Percentiles rank a stretch among this genome's conserved stretches.
Evolutionary conservation across 371 early-diverging fungal species (phyloP).

Genomic region (Apophysomyces variabilis): DNA sequence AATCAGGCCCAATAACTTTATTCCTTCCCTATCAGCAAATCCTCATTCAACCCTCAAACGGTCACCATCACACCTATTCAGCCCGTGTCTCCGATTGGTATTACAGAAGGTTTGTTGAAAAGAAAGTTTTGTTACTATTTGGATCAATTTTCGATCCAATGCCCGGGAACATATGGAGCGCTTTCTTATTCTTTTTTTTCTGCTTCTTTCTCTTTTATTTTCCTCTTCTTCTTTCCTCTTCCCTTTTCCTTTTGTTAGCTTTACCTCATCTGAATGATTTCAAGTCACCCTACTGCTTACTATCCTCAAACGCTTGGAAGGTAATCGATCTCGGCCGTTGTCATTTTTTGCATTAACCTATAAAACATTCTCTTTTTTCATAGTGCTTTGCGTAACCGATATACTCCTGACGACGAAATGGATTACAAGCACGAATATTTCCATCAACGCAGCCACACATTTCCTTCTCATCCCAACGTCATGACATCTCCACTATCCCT

Average conservation of each 20-base stretch:
- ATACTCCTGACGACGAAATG: slow-evolving; percentile 10
- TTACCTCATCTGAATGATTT: slow-evolving; percentile 1
- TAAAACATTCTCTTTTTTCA: not conserved
- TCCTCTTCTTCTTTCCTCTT: not conserved
- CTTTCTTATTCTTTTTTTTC: slow-evolving; percentile 2
- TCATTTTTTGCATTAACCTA: not conserved
- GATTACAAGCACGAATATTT: slow-evolving; percentile 6
- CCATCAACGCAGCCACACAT: slow-evolving; percentile 8
- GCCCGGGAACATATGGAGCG: not conserved
- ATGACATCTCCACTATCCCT: slow-evolving; percentile 1
- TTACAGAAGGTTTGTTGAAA: slow-evolving; percentile 1
- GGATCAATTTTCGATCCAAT: slow-evolving; percentile 4
- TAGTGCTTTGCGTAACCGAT: slow-evolving; percentile 12
- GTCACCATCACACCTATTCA: not conserved
- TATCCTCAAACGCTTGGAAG: not conserved
- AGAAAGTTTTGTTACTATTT: slow-evolving; percentile 1
- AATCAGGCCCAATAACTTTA: not conserved
- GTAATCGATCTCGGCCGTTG: not conserved
- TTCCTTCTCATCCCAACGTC: slow-evolving; percentile 4
- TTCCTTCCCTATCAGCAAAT: not conserved
- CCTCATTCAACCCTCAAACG: not conserved
- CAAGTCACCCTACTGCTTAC: slow-evolving; percentile 3
- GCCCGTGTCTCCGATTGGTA: slow-evolving; percentile 9
- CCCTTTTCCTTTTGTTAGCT: slow-evolving; percentile 1
- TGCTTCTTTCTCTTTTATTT: not conserved